Base-by-base conservation (phyloP, 495 filamentous ascomycete species). In the Hypoxylon fragiforme region DNA sequence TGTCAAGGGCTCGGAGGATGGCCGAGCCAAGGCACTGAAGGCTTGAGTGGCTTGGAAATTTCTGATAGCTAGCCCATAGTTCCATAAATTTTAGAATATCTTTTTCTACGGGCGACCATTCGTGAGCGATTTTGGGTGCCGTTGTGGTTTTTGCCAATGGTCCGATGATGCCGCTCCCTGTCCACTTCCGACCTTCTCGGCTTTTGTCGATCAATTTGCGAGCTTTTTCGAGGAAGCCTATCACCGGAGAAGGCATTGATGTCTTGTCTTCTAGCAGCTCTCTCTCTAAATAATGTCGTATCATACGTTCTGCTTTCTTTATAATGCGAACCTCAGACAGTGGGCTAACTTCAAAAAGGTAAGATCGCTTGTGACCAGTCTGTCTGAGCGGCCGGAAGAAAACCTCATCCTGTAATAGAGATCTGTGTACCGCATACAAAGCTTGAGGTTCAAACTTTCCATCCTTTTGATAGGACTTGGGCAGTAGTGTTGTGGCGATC, bases 41-140 rank as follows among this genome's bases (percentile, higher is more conserved):
- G 1, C 68, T 70, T 3, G 78, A 80, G 28, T 68, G 47, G 8
- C 28, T 37, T 13, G 69, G 58, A 30, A 88, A 80, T 41, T 75
- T 74, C 28, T 74, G 72, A 32, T 76, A 75, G 16, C 78, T 74
- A 51, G 84, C 77, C 77, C 88, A 94, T 3, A 83, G 69, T 56
- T 90, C 81, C 15, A 96, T 71, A 52, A 86, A 95, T 20, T 80
- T 67, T 13, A 96, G 73, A 14, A 96, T 81, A 13, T 69, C 67
- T 39, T 71, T 67, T 44, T 90, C 87, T 9, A 70, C 54, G 2
- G 66, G 36, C 9, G 59, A 75, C 81, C 48, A 82, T 37, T 65
- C 67, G 35, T 49, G 49, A n/a, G 41, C 24, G 7, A n/a, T n/a
- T n/a, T 9, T 2, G 47, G 6, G 66, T 37, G 18, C 69, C 6